Conservation (phyloP, 2,329 filamentous ascomycete species). For the Monosporascus cannonballus region DNA sequence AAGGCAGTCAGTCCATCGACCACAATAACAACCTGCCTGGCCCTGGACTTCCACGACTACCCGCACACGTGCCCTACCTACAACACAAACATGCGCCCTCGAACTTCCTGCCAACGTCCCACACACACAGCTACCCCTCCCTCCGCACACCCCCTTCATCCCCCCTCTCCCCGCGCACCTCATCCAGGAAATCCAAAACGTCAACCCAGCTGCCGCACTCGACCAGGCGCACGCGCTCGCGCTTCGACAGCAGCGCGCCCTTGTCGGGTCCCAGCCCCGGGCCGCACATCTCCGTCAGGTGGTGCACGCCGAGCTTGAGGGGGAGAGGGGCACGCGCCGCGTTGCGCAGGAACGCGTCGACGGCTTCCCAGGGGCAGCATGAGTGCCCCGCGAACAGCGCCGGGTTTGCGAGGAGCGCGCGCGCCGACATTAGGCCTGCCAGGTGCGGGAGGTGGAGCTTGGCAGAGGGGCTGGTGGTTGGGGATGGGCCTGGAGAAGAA, state of each 20-base stretch:
- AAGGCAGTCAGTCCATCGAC: too few species aligned
- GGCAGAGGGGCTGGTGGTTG: conserved; percentile 5
- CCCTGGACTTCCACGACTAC: too few species aligned
- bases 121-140: not conserved
- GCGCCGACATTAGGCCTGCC: conserved; percentile 63
- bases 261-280: conserved; percentile 50
- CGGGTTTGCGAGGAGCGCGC: conserved; percentile 62
- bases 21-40: too few species aligned
- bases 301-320: conserved; percentile 58
- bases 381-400: conserved; percentile 54
- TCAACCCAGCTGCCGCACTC: conserved; percentile 48
- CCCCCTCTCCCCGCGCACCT: conserved; percentile 14
- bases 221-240: conserved; percentile 46
- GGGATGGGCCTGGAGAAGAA: not conserved
- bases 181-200: conserved; percentile 55
- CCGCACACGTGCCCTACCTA: too few species aligned
- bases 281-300: conserved; percentile 60
- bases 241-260: conserved; percentile 46
- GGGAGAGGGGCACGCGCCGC: conserved; percentile 53
- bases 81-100: too few species aligned
- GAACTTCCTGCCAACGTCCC: too few species aligned
- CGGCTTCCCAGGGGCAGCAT: conserved; percentile 55
- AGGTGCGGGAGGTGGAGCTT: conserved; percentile 39
- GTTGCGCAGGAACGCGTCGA: conserved; percentile 57
- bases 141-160: conserved; percentile 2